These are phyloP conservation scores for Triticum turgidum DNA, from an alignment of 176 grass and related monocot species.

Conservation along the genomic window DNA sequence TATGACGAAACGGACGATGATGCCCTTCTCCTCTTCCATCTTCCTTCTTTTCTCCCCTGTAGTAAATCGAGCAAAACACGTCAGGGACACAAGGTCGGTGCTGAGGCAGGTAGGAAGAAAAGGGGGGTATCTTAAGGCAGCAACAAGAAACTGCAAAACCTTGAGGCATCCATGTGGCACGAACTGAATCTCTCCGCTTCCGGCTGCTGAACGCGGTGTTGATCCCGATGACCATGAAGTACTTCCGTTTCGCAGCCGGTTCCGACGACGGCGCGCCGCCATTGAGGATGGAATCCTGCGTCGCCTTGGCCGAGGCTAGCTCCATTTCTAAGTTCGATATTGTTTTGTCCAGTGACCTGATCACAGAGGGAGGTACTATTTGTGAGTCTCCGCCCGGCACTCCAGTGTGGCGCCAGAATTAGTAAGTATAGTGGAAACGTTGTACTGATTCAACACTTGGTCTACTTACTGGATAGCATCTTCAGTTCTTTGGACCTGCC, in stretches of 20 bases:
- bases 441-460: background rate
- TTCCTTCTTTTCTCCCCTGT: constrained; percentile 71
- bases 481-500: constrained; percentile 54
- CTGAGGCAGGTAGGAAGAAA: background rate
- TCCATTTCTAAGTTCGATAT: constrained; percentile 89
- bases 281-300: constrained; percentile 61
- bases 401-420: background rate
- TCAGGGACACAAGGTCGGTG: background rate
- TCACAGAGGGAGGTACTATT: background rate
- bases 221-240: constrained; percentile 86
- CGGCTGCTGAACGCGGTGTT: constrained; percentile 96
- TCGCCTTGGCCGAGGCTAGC: constrained; percentile 65
- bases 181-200: constrained; percentile 83
- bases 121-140: background rate
- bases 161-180: constrained; percentile 95
- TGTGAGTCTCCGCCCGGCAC: background rate
- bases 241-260: constrained; percentile 43
- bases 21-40: constrained; percentile 92
- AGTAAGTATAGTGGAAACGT: background rate
- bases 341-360: constrained; percentile 81
- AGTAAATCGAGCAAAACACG: background rate
- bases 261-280: constrained; percentile 44
- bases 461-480: constrained; percentile 75
- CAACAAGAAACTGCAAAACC: constrained; percentile 39
- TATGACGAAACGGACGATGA: constrained; percentile 85